phyloP scores from a whole-genome alignment of 345 rosid genomes.

The Eutrema heterophyllum region DNA sequence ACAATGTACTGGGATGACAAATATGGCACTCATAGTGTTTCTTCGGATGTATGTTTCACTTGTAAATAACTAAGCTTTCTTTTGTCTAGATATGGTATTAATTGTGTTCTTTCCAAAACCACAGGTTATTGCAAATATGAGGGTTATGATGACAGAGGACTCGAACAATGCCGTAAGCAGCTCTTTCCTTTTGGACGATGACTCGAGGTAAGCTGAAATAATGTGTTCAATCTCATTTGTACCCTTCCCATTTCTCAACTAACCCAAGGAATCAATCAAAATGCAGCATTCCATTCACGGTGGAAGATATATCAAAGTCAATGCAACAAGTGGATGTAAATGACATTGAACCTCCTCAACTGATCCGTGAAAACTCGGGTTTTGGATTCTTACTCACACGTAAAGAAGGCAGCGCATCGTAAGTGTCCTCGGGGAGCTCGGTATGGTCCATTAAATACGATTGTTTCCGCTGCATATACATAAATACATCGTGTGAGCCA shows the following conservation, averaged over 20 bases:
- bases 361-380: constrained; percentile 88
- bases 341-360: constrained; percentile 78
- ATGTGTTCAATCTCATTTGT: background rate
- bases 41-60: constrained; percentile 71
- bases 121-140: constrained; percentile 91
- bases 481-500: constrained; percentile 18
- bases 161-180: constrained; percentile 90
- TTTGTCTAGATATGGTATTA: background rate
- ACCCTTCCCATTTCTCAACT: background rate
- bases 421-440: background rate
- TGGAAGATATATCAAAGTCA: constrained; percentile 96
- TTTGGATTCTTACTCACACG: constrained; percentile 90
- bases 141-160: constrained; percentile 96
- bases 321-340: constrained; percentile 84
- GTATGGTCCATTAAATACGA: constrained; percentile 4
- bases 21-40: constrained; percentile 92
- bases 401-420: constrained; percentile 37
- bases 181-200: constrained; percentile 95
- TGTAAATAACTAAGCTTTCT: background rate
- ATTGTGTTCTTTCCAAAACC: constrained; percentile 7
- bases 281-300: constrained; percentile 94
- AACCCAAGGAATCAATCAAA: constrained; percentile 6
- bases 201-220: constrained; percentile 64
- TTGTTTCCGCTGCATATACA: constrained; percentile 20
- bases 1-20: constrained; percentile 99